phyloP scores from a whole-genome alignment of 208 protist genomes.

The Trypanosoma platydactyli region DNA sequence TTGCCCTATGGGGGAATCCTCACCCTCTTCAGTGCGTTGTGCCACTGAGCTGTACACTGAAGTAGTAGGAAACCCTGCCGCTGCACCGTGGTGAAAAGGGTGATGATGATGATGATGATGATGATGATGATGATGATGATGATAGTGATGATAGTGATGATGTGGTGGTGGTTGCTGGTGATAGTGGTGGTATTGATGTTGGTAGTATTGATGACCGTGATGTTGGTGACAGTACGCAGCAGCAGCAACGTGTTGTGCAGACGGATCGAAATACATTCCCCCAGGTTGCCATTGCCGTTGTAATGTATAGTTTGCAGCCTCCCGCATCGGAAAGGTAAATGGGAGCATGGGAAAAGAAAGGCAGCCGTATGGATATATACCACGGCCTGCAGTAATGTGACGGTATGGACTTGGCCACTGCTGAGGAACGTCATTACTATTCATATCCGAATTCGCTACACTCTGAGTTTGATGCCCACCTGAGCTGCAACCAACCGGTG shows the following conservation, averaged over 20 bases:
- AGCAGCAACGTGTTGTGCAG: slow-evolving; percentile 2
- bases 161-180: slow-evolving; percentile 33
- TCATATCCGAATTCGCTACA: not conserved
- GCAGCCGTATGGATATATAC: slow-evolving; percentile 9
- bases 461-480: not conserved
- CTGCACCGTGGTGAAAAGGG: slow-evolving; percentile 5
- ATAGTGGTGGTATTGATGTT: slow-evolving; percentile 14
- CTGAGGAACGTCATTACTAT: not conserved
- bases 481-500: not conserved
- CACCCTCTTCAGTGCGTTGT: not conserved
- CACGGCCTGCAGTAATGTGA: not conserved
- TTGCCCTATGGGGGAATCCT: not conserved
- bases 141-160: slow-evolving; percentile 26
- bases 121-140: slow-evolving; percentile 28
- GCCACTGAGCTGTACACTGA: not conserved
- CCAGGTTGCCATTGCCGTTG: not conserved
- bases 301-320: not conserved
- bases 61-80: not conserved
- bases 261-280: not conserved
- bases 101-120: slow-evolving; percentile 18
- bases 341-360: not conserved
- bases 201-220: not conserved
- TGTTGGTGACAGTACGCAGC: not conserved
- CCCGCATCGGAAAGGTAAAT: not conserved
- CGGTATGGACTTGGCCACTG: not conserved